Base-by-base conservation (phyloP, 2,329 filamentous ascomycete genomes). In the Fusarium haematococcum region DNA sequence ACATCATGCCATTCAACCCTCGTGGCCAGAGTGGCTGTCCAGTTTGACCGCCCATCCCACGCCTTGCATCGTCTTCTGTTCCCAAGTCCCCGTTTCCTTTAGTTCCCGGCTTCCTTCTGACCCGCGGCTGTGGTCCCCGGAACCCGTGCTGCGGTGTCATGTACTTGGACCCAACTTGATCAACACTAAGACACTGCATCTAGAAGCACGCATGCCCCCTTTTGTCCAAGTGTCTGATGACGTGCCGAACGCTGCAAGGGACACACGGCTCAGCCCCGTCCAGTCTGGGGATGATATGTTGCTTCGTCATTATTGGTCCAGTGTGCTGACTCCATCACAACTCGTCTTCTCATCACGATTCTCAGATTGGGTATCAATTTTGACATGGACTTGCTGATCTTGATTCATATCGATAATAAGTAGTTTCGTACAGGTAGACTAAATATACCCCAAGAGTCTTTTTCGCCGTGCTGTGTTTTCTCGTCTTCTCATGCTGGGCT, bases 11-110 rank as follows among this genome's bases (percentile, higher is more conserved):
- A 32, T 50, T 20, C 59, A 45, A 59, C n/a, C 7, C 41, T 43
- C 32, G 39, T 14, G 52, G 25, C 56, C 20, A 43, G 5, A 27
- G 35, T 25, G 14, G 48, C 48, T 52, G 48, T 52, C 32, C 50
- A 37, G 14, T 18, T 41, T 43, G 54, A 39, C 48, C 48, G 11
- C 32, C n/a, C 14, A 20, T 39, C 27, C 8, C 35, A 60, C 43
- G n/a, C 57, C 52, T 52, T 69, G 61, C 68, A 66, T 62, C n/a
- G 48, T 61, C 68, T 68, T 20, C 27, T 30, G 48, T 52, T 52
- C 48, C 71, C 68, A 48, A 52, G 16, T 57, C 27, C 61, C 61
- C 52, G 71, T 69, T 72, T 71, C 43, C 20, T 14, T 11, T n/a
- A 32, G 30, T 27, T 35, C 27, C 25, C 25, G 45, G 52, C 30